phyloP scores from a whole-genome alignment of 345 rosid genomes.

The Murraya paniculata region DNA sequence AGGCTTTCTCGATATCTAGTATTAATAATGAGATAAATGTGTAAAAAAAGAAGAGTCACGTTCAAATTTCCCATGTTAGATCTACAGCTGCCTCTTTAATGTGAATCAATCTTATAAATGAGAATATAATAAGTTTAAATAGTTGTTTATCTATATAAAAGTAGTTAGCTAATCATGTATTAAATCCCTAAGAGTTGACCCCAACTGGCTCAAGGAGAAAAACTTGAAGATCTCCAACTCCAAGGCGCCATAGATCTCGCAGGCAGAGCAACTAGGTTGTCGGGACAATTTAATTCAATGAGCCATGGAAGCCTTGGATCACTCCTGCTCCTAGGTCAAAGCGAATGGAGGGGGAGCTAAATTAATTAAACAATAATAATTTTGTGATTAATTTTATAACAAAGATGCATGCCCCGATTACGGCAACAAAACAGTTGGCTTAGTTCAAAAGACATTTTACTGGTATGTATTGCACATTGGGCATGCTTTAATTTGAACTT shows the following conservation, averaged over 20 bases:
- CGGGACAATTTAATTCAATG: background rate
- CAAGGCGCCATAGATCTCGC: slow-evolving; percentile 13
- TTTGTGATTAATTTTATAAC: background rate
- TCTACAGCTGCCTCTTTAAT: background rate
- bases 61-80: background rate
- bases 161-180: background rate
- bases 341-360: background rate
- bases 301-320: background rate
- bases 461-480: too few species aligned
- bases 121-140: background rate
- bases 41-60: background rate
- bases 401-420: too few species aligned
- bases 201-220: background rate
- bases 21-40: background rate
- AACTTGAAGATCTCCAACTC: slow-evolving; percentile 1
- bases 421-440: too few species aligned
- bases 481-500: too few species aligned
- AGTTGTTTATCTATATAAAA: background rate
- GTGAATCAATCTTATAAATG: background rate
- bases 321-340: background rate
- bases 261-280: background rate
- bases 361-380: background rate
- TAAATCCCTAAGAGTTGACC: slow-evolving; percentile 13
- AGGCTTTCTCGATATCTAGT: background rate
- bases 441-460: too few species aligned